These are phyloP conservation scores for Cryphonectria japonica DNA, from an alignment of 2,329 filamentous ascomycete genomes.

Conservation along the genomic window DNA sequence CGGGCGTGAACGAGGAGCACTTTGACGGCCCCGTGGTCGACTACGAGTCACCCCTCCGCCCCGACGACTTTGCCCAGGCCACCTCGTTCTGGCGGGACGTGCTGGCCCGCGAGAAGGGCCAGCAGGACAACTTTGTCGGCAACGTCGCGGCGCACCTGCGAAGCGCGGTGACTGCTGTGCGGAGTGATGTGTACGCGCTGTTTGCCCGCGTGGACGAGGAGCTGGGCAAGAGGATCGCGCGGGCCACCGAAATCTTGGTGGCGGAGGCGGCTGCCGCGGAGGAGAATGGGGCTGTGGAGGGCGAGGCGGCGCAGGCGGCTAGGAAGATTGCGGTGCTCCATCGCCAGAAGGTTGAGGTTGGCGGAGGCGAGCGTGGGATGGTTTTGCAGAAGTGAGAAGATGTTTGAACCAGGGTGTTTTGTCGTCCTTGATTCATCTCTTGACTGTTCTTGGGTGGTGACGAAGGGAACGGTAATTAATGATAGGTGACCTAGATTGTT, in stretches of 20 bases:
- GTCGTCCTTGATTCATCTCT: background rate
- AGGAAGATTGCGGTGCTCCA: background rate
- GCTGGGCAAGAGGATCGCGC: constrained; percentile 29
- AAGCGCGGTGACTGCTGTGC: background rate
- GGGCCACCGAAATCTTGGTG: constrained; percentile 9
- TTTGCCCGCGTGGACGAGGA: constrained; percentile 33
- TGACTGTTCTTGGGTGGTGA: no score
- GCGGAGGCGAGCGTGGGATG: no score
- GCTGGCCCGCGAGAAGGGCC: constrained; percentile 37
- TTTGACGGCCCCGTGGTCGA: constrained; percentile 24
- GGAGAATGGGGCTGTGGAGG: background rate
- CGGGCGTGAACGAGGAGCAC: constrained; percentile 18
- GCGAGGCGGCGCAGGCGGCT: background rate
- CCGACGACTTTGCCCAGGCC: constrained; percentile 27
- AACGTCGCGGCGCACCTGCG: constrained; percentile 36
- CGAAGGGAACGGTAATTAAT: no score
- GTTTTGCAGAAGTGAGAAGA: background rate
- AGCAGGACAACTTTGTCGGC: constrained; percentile 38
- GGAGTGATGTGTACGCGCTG: constrained; percentile 18
- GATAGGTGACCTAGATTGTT: background rate
- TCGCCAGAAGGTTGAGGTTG: background rate
- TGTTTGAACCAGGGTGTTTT: background rate
- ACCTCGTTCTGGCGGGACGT: constrained; percentile 30
- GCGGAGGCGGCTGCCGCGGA: background rate
- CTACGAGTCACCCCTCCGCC: constrained; percentile 18